Evolutionary conservation across 2,329 filamentous ascomycete genomes (phyloP).

Genomic region (Fusarium globosum): DNA sequence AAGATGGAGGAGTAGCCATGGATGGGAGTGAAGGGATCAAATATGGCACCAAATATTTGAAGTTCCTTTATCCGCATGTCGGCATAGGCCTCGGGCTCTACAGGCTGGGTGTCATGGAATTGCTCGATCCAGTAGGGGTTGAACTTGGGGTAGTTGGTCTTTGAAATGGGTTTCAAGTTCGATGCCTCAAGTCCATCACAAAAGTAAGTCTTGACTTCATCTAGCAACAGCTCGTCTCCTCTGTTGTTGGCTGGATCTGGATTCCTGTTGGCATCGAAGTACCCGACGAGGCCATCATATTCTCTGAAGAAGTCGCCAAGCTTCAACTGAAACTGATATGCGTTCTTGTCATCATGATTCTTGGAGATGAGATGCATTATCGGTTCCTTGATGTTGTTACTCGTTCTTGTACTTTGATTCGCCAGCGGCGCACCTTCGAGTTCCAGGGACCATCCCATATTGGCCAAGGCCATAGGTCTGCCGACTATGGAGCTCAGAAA

Average conservation of each 20-base stretch:
- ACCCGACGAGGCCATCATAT: not conserved
- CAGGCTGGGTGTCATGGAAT: not conserved
- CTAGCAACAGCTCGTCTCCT: not conserved
- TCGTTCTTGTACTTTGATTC: not conserved
- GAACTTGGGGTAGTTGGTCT: not conserved
- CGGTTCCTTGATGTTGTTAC: not conserved
- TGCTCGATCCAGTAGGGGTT: not conserved
- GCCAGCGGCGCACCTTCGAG: not conserved
- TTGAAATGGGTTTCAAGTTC: not conserved
- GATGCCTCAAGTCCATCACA: accelerated
- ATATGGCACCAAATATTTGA: not conserved
- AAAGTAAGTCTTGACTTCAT: not conserved
- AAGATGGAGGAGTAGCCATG: not conserved
- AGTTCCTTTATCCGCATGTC: not conserved
- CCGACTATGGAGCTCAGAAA: not conserved
- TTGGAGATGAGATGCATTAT: accelerated
- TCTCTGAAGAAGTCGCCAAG: not conserved
- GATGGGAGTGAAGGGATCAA: not conserved
- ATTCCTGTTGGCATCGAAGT: not conserved
- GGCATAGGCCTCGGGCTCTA: not conserved
- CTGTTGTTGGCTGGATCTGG: accelerated
- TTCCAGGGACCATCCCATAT: not conserved
- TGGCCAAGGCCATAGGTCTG: not conserved
- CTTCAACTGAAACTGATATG: not conserved
- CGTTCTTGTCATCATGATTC: not conserved